These are phyloP conservation scores for Coemansia sp. DNA, from an alignment of 192 early-diverging fungal species.

Conservation along the genomic window DNA sequence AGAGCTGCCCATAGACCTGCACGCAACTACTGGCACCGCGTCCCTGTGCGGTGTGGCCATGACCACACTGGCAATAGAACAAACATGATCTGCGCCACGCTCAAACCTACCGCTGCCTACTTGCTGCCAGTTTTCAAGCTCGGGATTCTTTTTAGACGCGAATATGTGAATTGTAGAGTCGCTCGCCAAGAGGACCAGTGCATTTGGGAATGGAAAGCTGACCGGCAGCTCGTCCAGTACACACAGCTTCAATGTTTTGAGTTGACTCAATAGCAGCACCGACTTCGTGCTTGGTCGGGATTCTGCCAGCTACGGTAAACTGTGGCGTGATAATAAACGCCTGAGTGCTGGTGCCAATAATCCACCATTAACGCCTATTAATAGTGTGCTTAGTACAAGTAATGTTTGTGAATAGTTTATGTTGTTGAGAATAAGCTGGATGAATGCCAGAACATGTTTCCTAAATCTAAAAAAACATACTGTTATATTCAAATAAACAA, in stretches of 20 bases:
- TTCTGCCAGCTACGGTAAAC: background rate
- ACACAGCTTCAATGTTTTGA: constrained; percentile 32
- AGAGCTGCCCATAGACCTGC: constrained; percentile 25
- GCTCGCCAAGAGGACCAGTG: constrained; percentile 25
- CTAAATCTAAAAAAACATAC: background rate
- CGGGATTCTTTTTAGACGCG: constrained; percentile 20
- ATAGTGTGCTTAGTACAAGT: background rate
- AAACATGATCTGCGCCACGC: constrained; percentile 17
- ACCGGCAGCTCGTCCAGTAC: constrained; percentile 25
- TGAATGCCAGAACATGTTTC: background rate
- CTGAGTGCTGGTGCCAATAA: constrained; percentile 27
- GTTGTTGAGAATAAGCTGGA: background rate
- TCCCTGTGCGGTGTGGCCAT: background rate
- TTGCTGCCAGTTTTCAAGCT: constrained; percentile 25
- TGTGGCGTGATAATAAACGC: constrained; percentile 29
- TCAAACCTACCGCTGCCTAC: constrained; percentile 33
- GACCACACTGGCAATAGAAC: constrained; percentile 15
- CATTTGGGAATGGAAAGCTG: constrained; percentile 14
- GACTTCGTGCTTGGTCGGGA: constrained; percentile 19
- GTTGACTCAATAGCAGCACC: constrained; percentile 15
- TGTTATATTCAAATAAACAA: background rate
- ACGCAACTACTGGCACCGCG: constrained; percentile 22
- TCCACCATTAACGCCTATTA: constrained; percentile 39
- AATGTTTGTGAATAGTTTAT: background rate
- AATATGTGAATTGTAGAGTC: constrained; percentile 41